A percentile compares a stretch with the other conserved stretches of the same genome.
Conservation (phyloP, 306 rosid genomes). For the Dryas alaskensis region DNA sequence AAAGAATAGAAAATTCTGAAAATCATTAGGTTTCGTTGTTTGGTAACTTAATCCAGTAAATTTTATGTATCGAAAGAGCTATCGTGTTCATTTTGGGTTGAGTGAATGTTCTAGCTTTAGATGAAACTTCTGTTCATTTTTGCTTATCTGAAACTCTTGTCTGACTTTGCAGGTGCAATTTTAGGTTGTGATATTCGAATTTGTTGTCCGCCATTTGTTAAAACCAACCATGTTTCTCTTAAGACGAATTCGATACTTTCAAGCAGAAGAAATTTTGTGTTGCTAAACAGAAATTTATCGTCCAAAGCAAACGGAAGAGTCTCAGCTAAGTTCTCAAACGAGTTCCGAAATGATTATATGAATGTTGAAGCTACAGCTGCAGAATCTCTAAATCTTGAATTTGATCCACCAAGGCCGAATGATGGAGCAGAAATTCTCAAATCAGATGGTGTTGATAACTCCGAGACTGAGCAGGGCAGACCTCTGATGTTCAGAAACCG, state of each 20-base stretch:
- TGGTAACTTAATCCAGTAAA: background rate
- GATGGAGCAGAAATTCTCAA: slow-evolving; percentile 29
- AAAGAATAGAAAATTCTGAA: background rate
- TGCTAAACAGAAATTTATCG: slow-evolving; percentile 32
- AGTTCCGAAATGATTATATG: slow-evolving; percentile 34
- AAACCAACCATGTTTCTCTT: slow-evolving; percentile 27
- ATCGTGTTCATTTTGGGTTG: background rate
- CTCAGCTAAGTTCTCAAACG: slow-evolving; percentile 41
- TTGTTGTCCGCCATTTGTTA: slow-evolving; percentile 18
- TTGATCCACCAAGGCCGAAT: slow-evolving; percentile 22
- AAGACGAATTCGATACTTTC: slow-evolving; percentile 20
- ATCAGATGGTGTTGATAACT: slow-evolving; percentile 13
- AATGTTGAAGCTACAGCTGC: slow-evolving; percentile 45
- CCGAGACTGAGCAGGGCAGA: slow-evolving; percentile 9
- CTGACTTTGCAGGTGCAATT: slow-evolving; percentile 31
- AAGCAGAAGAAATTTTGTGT: slow-evolving; percentile 29
- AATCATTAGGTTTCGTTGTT: background rate
- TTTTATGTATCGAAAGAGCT: background rate
- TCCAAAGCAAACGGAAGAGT: slow-evolving; percentile 30
- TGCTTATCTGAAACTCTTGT: no score
- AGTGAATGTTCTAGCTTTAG: background rate
- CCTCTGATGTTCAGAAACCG: slow-evolving; percentile 53
- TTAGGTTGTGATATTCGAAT: slow-evolving; percentile 30
- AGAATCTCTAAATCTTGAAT: slow-evolving; percentile 30
- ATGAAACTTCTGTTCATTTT: background rate